Percentiles rank a stretch among this genome's conserved stretches.
phyloP scores from a whole-genome alignment of 306 rosid genomes.

The Citrullus mucosospermus region DNA sequence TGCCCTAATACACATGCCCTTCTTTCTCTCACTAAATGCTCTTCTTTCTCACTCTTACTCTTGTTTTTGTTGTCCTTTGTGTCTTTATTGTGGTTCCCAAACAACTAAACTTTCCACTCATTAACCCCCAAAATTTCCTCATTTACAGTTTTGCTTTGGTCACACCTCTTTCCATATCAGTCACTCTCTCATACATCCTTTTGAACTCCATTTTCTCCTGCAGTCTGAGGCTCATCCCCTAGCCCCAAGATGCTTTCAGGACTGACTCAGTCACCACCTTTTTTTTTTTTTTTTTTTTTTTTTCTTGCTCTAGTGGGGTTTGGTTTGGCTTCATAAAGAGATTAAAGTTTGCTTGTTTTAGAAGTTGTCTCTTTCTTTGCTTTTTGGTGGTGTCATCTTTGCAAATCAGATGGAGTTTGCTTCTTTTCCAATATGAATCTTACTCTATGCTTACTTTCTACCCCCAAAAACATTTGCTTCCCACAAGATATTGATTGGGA shows the following conservation, averaged over 20 bases:
- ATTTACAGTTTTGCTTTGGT: constrained; percentile 13
- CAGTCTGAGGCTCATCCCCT: not conserved
- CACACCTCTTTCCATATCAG: constrained; percentile 31
- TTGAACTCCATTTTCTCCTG: not conserved
- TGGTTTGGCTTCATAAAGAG: not conserved
- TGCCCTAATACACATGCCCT: constrained; percentile 1
- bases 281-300: too few species aligned
- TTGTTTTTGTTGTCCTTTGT: not conserved
- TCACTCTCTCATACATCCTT: constrained; percentile 17
- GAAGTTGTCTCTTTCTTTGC: constrained; percentile 3
- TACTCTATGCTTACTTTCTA: not conserved
- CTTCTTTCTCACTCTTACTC: not conserved
- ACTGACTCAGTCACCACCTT: not conserved
- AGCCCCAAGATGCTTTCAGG: constrained; percentile 1
- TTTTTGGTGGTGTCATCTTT: not conserved
- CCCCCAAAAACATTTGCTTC: not conserved
- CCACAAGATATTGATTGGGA: not conserved
- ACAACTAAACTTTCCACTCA: constrained; percentile 37
- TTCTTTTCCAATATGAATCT: not conserved
- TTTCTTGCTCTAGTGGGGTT: not conserved
- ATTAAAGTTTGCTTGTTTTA: not conserved
- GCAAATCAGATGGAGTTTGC: not conserved
- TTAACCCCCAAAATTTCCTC: constrained; percentile 30
- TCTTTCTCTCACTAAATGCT: not conserved
- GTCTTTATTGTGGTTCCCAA: constrained; percentile 31